Evolutionary conservation across 2,329 filamentous ascomycete species (phyloP).

Genomic region (Lojkania enalia): DNA sequence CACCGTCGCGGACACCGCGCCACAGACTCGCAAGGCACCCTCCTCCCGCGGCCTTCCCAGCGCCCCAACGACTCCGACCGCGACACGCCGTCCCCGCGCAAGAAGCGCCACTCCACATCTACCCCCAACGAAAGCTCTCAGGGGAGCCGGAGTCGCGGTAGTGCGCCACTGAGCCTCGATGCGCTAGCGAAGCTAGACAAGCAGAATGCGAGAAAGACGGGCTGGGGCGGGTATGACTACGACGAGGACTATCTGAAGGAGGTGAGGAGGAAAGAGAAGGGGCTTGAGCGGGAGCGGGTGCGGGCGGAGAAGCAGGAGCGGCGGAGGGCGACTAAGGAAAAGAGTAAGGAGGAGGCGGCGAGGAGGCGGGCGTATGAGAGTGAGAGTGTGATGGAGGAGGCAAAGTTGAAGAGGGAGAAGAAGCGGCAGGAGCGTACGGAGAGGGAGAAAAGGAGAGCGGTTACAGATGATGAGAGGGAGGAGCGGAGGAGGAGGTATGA

Average conservation of each 20-base stretch:
- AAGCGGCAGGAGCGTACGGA: constrained; percentile 18
- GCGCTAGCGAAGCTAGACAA: constrained; percentile 69
- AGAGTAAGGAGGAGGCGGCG: constrained; percentile 11
- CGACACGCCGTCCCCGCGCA: constrained; percentile 30
- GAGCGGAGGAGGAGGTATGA: constrained; percentile 33
- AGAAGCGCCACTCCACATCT: constrained; percentile 7
- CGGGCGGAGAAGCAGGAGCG: constrained; percentile 39
- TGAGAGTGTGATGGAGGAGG: constrained; percentile 24
- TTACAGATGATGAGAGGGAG: constrained; percentile 35
- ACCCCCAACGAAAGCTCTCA: constrained; percentile 22
- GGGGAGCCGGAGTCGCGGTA: constrained; percentile 32
- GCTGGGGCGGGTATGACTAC: constrained; percentile 48
- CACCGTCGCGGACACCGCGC: constrained; percentile 42
- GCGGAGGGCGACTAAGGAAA: constrained; percentile 28
- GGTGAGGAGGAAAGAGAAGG: constrained; percentile 41
- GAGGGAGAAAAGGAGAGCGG: constrained; percentile 28
- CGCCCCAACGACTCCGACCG: constrained; percentile 37
- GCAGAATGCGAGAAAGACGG: constrained; percentile 59
- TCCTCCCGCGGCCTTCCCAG: constrained; percentile 30
- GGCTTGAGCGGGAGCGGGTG: constrained; percentile 38
- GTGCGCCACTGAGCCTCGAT: constrained; percentile 53
- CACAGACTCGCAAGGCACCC: constrained; percentile 45
- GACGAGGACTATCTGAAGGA: constrained; percentile 45
- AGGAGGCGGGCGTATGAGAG: constrained; percentile 48
- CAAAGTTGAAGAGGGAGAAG: constrained; percentile 14